phyloP scores from a whole-genome alignment of 352 stramenopile species.

The Phytopythium montanum region DNA sequence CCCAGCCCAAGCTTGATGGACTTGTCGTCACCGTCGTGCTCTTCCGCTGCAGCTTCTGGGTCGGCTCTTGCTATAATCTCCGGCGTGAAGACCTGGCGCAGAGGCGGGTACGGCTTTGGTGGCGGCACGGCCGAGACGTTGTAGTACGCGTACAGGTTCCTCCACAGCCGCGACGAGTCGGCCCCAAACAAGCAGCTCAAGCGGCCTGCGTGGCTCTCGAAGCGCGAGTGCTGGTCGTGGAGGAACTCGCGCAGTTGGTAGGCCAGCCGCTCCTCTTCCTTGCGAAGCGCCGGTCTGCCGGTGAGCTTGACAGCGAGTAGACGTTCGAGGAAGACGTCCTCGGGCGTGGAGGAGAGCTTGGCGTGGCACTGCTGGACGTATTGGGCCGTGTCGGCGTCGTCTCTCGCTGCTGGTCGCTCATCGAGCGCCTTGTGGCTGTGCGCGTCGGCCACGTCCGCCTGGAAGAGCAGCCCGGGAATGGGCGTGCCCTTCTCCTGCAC shows the following conservation, averaged over 20 bases:
- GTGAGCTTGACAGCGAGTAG: conserved; percentile 8
- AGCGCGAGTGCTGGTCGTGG: conserved; percentile 31
- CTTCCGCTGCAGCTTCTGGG: conserved; percentile 18
- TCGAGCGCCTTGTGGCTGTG: conserved; percentile 20
- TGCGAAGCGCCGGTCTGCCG: conserved; percentile 1
- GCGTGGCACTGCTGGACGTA: conserved; percentile 11
- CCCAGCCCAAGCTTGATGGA: conserved; percentile 91
- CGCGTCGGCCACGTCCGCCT: conserved; percentile 71
- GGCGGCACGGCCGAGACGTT: conserved; percentile 24
- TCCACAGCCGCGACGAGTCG: conserved; percentile 38
- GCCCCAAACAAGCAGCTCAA: conserved; percentile 27
- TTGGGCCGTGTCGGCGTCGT: background rate
- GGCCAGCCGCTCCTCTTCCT: conserved; percentile 17
- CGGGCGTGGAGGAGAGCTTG: conserved; percentile 14
- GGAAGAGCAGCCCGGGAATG: conserved; percentile 94
- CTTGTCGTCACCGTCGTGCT: conserved; percentile 38
- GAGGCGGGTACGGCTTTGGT: conserved; percentile 28
- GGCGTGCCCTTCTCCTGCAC: conserved; percentile 86
- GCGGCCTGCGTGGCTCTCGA: conserved; percentile 20
- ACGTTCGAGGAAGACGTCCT: conserved; percentile 20
- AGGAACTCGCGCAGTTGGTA: conserved; percentile 41
- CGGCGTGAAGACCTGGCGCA: conserved; percentile 16
- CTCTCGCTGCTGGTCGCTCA: background rate
- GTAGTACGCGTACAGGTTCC: conserved; percentile 46
- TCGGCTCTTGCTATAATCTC: conserved; percentile 23